Conservation (phyloP, 176 grass and related monocot species). For the Cenchrus fungigraminus region DNA sequence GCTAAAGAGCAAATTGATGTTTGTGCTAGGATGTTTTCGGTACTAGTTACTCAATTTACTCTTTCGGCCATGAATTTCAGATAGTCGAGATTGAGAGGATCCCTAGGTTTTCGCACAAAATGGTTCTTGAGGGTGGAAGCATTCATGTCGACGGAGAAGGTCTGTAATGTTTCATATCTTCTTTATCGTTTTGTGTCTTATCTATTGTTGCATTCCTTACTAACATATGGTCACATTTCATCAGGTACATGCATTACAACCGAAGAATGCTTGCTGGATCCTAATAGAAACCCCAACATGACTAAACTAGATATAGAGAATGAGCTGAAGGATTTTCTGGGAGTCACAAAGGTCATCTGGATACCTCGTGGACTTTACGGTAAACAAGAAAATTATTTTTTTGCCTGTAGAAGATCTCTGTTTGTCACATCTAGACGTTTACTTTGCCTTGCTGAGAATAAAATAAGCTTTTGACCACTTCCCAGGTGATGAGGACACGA, state of each 20-base stretch:
- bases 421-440: neutral
- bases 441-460: neutral
- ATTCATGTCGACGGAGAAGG: slow-evolving; percentile 97
- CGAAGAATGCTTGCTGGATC: slow-evolving; percentile 84
- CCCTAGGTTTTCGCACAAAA: slow-evolving; percentile 72
- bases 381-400: slow-evolving; percentile 37
- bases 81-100: slow-evolving; percentile 72
- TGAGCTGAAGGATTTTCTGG: slow-evolving; percentile 82
- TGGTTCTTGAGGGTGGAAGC: slow-evolving; percentile 96
- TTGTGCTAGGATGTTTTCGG: neutral
- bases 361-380: slow-evolving; percentile 82
- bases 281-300: slow-evolving; percentile 91
- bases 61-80: slow-evolving; percentile 35
- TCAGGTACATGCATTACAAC: slow-evolving; percentile 98
- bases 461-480: slow-evolving; percentile 1
- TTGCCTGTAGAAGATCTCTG: neutral
- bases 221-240: slow-evolving; percentile 29
- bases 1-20: slow-evolving; percentile 1
- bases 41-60: neutral
- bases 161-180: slow-evolving; percentile 28
- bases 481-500: slow-evolving; percentile 89
- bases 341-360: slow-evolving; percentile 90
- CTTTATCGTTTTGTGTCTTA: neutral
- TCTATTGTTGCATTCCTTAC: neutral
- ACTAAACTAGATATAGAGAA: slow-evolving; percentile 80